phyloP scores from a whole-genome alignment of 257 asterid species.

The Jacaranda mimosifolia region DNA sequence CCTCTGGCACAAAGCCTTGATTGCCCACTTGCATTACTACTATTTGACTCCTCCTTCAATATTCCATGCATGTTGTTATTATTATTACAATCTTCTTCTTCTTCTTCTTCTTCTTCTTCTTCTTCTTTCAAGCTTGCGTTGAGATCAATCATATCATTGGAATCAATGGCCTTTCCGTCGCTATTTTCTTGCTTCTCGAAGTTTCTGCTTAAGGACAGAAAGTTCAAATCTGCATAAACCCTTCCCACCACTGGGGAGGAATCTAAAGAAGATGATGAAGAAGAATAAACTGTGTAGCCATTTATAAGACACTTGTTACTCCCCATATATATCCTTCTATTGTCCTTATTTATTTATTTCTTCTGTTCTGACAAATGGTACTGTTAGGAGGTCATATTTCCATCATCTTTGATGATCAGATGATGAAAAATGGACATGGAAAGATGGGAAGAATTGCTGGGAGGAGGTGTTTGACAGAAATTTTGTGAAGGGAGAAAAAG shows the following conservation, averaged over 20 bases:
- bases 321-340: slow-evolving; percentile 32
- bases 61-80: slow-evolving; percentile 30
- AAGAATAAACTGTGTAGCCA: slow-evolving; percentile 15
- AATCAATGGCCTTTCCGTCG: slow-evolving; percentile 39
- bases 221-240: slow-evolving; percentile 51
- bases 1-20: slow-evolving; percentile 81
- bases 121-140: slow-evolving; percentile 45
- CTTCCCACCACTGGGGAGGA: slow-evolving; percentile 49
- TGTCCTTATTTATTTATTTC: not conserved
- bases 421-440: slow-evolving; percentile 38
- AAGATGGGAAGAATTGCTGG: slow-evolving; percentile 27
- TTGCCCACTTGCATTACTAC: slow-evolving; percentile 37
- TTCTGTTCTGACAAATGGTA: slow-evolving; percentile 42
- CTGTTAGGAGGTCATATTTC: slow-evolving; percentile 51
- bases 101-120: slow-evolving; percentile 29
- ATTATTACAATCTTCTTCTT: not conserved
- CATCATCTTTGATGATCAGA: slow-evolving; percentile 45
- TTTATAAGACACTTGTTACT: slow-evolving; percentile 28
- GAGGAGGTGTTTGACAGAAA: not conserved
- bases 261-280: slow-evolving; percentile 29
- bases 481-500: slow-evolving; percentile 31
- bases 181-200: slow-evolving; percentile 3
- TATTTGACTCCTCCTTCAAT: slow-evolving; percentile 43
- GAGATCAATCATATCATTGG: slow-evolving; percentile 53
- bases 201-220: slow-evolving; percentile 47